Evolutionary conservation across 2,329 filamentous ascomycete species (phyloP).

Genomic region (Pseudogymnoascus sp.): DNA sequence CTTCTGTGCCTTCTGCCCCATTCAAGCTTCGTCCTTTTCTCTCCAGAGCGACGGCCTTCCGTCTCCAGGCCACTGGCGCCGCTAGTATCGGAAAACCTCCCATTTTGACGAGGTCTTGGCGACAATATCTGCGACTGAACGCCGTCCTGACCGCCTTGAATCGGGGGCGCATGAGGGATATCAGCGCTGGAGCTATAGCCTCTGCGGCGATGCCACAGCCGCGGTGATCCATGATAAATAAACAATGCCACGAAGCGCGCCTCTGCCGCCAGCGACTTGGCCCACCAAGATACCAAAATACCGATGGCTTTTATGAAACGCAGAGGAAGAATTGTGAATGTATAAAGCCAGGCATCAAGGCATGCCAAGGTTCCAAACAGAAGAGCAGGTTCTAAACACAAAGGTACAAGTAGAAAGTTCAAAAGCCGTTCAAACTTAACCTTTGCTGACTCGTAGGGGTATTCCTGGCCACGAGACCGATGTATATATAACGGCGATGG

Average conservation of each 20-base stretch:
- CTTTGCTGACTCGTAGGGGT: constrained; percentile 84
- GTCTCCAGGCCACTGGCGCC: constrained; percentile 17
- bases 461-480: constrained; percentile 49
- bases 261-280: constrained; percentile 65
- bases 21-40: constrained; percentile 24
- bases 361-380: constrained; percentile 87
- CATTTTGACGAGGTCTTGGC: background rate
- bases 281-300: constrained; percentile 75
- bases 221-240: constrained; percentile 71
- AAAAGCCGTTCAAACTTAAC: constrained; percentile 87
- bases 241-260: constrained; percentile 65
- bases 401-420: constrained; percentile 79
- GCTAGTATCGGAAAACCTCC: background rate
- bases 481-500: constrained; percentile 63
- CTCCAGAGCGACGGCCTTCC: constrained; percentile 21
- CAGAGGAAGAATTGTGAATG: constrained; percentile 88
- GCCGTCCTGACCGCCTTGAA: background rate
- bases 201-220: constrained; percentile 60
- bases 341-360: constrained; percentile 92
- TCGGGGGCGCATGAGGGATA: constrained; percentile 1
- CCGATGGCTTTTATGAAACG: constrained; percentile 76
- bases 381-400: constrained; percentile 75
- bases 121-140: constrained; percentile 3
- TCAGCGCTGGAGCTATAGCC: constrained; percentile 41
- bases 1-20: constrained; percentile 54